Conservation (phyloP, 257 asterid genomes). For the Orobanche coerulescens region DNA sequence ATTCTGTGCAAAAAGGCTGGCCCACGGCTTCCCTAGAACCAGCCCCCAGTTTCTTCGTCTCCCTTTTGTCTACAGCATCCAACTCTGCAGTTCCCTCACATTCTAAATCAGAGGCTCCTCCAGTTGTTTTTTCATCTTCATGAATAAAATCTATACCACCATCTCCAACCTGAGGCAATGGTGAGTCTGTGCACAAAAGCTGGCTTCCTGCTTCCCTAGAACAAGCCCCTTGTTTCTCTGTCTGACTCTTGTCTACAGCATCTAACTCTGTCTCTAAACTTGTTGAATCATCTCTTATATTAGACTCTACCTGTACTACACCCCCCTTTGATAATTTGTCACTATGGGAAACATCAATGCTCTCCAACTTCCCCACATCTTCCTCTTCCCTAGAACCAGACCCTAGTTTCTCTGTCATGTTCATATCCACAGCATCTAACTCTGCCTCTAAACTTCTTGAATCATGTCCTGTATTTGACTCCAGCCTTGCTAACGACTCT, state of each 20-base stretch:
- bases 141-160: constrained; percentile 14
- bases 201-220: constrained; percentile 19
- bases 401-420: constrained; percentile 20
- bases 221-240: constrained; percentile 22
- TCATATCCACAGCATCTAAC: constrained; percentile 8
- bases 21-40: constrained; percentile 20
- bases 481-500: constrained; percentile 26
- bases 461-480: constrained; percentile 14
- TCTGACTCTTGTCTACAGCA: constrained; percentile 14
- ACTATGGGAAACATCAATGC: neutral
- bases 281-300: constrained; percentile 19
- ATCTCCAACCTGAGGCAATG: constrained; percentile 22
- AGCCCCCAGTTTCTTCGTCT: constrained; percentile 21
- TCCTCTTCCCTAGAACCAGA: constrained; percentile 20
- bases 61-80: constrained; percentile 15
- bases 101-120: constrained; percentile 17
- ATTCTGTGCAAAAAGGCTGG: constrained; percentile 21
- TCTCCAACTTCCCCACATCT: neutral
- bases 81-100: constrained; percentile 26
- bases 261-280: constrained; percentile 25
- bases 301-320: constrained; percentile 23
- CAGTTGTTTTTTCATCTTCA: constrained; percentile 16
- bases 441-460: constrained; percentile 24
- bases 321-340: constrained; percentile 12
- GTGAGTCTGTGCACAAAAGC: constrained; percentile 20